A percentile compares a stretch with the other conserved stretches of the same genome.
Conservation (phyloP, 768 basidiomycete genomes). For the Baorangia bicolor region DNA sequence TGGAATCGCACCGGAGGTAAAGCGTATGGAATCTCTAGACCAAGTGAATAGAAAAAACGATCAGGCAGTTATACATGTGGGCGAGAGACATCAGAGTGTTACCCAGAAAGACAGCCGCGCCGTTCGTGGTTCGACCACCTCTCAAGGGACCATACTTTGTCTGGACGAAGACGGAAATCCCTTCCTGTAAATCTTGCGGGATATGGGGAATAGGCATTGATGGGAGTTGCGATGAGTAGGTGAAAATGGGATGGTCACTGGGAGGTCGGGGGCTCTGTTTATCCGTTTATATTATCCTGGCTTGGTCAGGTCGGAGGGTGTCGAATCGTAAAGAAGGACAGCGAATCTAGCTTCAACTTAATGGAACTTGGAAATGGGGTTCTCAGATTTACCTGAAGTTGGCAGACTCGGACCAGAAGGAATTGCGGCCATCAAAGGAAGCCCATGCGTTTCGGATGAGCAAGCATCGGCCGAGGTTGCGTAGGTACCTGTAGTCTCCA, state of each 20-base stretch:
- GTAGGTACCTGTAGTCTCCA: not conserved
- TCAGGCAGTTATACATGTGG: not conserved
- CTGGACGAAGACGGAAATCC: conserved; percentile 30
- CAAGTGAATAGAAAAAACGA: not conserved
- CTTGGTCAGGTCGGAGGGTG: not conserved
- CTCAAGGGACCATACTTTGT: conserved; percentile 58
- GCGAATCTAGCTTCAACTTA: not conserved
- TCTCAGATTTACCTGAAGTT: not conserved
- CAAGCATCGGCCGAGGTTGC: no score
- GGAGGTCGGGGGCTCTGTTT: not conserved
- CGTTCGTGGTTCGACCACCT: conserved; percentile 60
- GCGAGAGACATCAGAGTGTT: not conserved
- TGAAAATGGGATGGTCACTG: not conserved
- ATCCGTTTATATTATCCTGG: not conserved
- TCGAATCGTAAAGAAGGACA: not conserved
- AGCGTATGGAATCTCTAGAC: conserved; percentile 68
- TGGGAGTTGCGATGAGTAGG: not conserved
- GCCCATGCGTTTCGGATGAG: no score
- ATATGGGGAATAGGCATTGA: conserved; percentile 11
- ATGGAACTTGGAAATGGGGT: not conserved
- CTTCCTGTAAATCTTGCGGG: conserved; percentile 7
- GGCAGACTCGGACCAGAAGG: no score
- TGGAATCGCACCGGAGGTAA: conserved; percentile 63
- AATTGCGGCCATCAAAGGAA: not conserved
- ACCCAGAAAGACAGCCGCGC: conserved; percentile 65